Evolutionary conservation across 2,329 filamentous ascomycete species (phyloP), one percentile per base, ranked within the genome.

Genomic region (Alternaria sp.): DNA sequence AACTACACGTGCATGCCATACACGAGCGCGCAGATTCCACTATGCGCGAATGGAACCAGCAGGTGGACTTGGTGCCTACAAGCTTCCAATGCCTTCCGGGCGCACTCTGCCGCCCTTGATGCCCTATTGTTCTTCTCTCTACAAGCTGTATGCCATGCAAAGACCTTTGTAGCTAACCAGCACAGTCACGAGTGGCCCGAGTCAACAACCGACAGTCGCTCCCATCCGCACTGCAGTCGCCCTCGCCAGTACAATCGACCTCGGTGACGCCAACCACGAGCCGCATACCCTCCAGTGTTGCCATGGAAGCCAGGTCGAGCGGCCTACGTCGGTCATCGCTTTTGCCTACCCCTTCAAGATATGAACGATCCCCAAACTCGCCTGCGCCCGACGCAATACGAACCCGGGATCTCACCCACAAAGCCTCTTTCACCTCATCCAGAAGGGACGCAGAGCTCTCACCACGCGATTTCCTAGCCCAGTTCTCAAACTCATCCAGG

Each of bases 181-280:
- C 26, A 21, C 60, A 76, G 70, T 77, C 76, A n/a, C 74, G 76
- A 60, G 74, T 78, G 46, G 75, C 73, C 51, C 70, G 74, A 37
- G 63, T 72, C 21, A 74, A 66, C 65, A 70, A 74, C 50, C 69
- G 76, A 14, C 72, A 76, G 55, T 77, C 76, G 14, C 66, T 75
- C 8, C 75, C 76, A 10, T 70, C 73, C 8, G 70, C 61, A 37
- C 56, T 71, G 11, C 66, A 68, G 31, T 72, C 70, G 14, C 68
- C 72, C 23, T 70, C 71, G 23, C 68, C 69, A 10, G 65, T 62
- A 10, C 68, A 63, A 17, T 60, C 72, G 10, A 63, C 33, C 34
- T 66, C 69, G 8, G 60, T 59, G 45, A 72, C 72, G 3, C 68
- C 72, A n/a, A 72, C 67, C 44, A 62, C 63, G 4, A 70, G 64